Percentiles rank a stretch among this genome's conserved stretches.
phyloP scores from a whole-genome alignment of 768 basidiomycete genomes.

The Boletus tomentosulus region DNA sequence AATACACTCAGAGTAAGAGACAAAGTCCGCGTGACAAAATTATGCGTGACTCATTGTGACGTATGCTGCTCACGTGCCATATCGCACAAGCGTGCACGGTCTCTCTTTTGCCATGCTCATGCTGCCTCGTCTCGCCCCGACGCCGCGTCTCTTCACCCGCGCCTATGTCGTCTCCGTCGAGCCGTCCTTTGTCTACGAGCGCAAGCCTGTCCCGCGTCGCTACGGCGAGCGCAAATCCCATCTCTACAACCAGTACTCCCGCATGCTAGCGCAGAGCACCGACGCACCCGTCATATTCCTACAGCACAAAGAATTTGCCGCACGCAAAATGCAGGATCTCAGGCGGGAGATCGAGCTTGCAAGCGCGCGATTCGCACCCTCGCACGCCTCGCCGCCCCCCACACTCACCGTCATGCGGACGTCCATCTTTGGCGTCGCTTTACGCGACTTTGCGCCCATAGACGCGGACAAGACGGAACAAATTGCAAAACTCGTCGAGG shows the following conservation, averaged over 20 bases:
- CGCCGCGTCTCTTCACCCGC: conserved; percentile 29
- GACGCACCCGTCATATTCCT: conserved; percentile 72
- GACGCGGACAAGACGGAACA: conserved; percentile 44
- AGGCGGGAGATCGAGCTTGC: conserved; percentile 64
- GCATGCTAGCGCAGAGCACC: conserved; percentile 56
- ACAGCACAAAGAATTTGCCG: conserved; percentile 70
- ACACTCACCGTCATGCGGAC: conserved; percentile 70
- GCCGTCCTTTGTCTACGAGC: conserved; percentile 46
- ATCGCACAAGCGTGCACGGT: background rate
- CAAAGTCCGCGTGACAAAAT: conserved; percentile 24
- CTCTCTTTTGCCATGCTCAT: conserved; percentile 5
- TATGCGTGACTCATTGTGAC: conserved; percentile 26
- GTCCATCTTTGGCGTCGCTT: conserved; percentile 73
- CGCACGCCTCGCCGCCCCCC: conserved; percentile 37
- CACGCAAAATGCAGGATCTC: conserved; percentile 61
- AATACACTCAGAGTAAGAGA: conserved; percentile 12
- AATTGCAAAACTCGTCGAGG: conserved; percentile 55
- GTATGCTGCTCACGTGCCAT: background rate
- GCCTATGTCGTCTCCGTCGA: conserved; percentile 56
- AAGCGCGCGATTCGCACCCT: conserved; percentile 36
- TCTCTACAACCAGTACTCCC: conserved; percentile 76
- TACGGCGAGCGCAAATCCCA: conserved; percentile 78
- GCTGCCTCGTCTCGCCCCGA: conserved; percentile 9
- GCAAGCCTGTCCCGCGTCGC: conserved; percentile 57
- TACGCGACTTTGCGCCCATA: conserved; percentile 56